Evolutionary conservation across 2,329 filamentous ascomycete species (phyloP).

Genomic region (Diplocarpon mali): DNA sequence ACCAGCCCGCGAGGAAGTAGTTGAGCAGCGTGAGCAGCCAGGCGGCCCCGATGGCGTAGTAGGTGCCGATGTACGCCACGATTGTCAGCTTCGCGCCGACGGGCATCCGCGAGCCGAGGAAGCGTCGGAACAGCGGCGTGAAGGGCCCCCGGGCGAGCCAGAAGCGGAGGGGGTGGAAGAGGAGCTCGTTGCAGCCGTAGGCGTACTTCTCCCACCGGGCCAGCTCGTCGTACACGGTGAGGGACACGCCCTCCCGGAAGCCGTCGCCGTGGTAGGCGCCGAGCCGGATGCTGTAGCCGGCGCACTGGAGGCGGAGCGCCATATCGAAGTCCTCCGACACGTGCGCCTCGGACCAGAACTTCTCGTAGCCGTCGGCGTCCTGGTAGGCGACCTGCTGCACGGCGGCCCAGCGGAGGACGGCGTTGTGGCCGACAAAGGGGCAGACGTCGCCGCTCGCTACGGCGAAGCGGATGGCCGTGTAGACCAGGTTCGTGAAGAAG

Average conservation of each 20-base stretch:
- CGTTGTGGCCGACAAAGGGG: conserved; percentile 74
- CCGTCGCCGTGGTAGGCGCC: conserved; percentile 64
- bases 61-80: conserved; percentile 67
- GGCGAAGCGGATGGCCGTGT: conserved; percentile 67
- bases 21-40: conserved; percentile 65
- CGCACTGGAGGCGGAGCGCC: conserved; percentile 64
- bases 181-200: conserved; percentile 71
- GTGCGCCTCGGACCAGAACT: conserved; percentile 72
- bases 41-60: conserved; percentile 66
- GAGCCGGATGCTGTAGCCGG: conserved; percentile 61
- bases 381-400: conserved; percentile 62
- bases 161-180: conserved; percentile 66
- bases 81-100: conserved; percentile 68
- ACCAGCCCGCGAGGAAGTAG: conserved; percentile 69
- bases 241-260: conserved; percentile 73
- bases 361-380: conserved; percentile 56
- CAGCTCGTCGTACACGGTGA: conserved; percentile 77
- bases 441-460: conserved; percentile 68
- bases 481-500: conserved; percentile 65
- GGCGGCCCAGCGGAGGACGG: conserved; percentile 63
- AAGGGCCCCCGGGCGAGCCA: conserved; percentile 68
- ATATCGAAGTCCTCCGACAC: conserved; percentile 78
- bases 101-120: conserved; percentile 62
- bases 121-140: conserved; percentile 65
- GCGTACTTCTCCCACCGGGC: conserved; percentile 83